A percentile compares a stretch with the other conserved stretches of the same genome.
phyloP scores from a whole-genome alignment of 768 basidiomycete species.

The Dacryopinax spathularia region DNA sequence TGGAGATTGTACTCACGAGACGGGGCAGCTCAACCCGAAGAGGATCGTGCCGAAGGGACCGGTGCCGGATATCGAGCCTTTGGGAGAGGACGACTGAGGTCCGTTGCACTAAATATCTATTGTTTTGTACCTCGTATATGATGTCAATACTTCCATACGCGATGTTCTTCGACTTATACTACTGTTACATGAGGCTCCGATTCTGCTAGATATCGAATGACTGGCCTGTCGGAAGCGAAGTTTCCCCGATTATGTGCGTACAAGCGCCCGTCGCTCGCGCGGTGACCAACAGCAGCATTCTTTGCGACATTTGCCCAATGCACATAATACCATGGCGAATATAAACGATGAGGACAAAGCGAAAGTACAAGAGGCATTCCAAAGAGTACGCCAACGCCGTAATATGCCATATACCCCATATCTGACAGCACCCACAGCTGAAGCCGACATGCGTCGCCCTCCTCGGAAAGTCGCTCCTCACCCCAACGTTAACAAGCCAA shows the following conservation, averaged over 20 bases:
- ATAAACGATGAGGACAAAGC: background rate
- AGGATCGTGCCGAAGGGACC: constrained; percentile 68
- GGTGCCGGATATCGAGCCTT: constrained; percentile 47
- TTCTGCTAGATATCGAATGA: no score
- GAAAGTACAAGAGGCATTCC: constrained; percentile 5
- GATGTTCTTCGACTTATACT: no score
- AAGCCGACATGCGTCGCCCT: constrained; percentile 73
- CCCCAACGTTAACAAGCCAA: constrained; percentile 36
- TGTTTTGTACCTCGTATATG: no score
- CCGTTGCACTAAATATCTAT: no score
- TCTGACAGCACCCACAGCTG: constrained; percentile 21
- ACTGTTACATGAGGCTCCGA: no score
- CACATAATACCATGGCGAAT: background rate
- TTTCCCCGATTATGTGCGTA: background rate
- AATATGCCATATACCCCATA: background rate
- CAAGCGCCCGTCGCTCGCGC: background rate
- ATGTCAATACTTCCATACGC: no score
- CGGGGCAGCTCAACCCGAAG: constrained; percentile 55
- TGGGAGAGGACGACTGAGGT: no score
- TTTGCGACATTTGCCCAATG: background rate
- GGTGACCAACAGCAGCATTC: background rate
- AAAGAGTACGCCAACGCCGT: background rate
- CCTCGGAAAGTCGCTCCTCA: constrained; percentile 52
- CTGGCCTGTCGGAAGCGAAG: background rate
- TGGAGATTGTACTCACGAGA: background rate